phyloP scores from a whole-genome alignment of 805 yeast species.

The Teunomyces aglyptinius region DNA sequence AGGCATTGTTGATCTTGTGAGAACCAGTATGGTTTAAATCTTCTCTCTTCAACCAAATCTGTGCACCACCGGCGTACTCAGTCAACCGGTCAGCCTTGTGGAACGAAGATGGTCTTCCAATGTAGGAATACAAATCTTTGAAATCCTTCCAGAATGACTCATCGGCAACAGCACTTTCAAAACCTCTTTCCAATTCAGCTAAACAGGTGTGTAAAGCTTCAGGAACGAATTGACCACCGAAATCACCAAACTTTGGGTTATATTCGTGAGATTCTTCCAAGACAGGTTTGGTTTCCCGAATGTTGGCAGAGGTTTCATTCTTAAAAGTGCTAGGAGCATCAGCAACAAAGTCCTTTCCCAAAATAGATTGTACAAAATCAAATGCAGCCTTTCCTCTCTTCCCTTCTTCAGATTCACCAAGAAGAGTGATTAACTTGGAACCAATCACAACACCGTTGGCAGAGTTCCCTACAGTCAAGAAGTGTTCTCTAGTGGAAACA shows the following conservation, averaged over 20 bases:
- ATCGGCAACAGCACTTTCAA: slow-evolving; percentile 85
- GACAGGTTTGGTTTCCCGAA: slow-evolving; percentile 34
- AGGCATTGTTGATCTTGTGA: slow-evolving; percentile 81
- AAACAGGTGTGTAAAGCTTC: slow-evolving; percentile 92
- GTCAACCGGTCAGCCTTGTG: slow-evolving; percentile 89
- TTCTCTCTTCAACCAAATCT: slow-evolving; percentile 97
- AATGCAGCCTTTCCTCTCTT: slow-evolving; percentile 62
- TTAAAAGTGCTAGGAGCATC: slow-evolving; percentile 27
- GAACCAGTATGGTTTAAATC: slow-evolving; percentile 90
- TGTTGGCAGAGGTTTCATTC: slow-evolving; percentile 9
- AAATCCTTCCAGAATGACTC: slow-evolving; percentile 93
- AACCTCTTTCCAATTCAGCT: slow-evolving; percentile 83
- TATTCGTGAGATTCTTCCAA: slow-evolving; percentile 62
- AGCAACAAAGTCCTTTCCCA: slow-evolving; percentile 50
- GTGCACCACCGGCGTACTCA: slow-evolving; percentile 85
- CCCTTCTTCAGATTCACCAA: slow-evolving; percentile 63
- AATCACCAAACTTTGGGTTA: slow-evolving; percentile 83
- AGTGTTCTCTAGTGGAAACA: slow-evolving; percentile 91
- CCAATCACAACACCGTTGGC: slow-evolving; percentile 98
- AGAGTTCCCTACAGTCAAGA: slow-evolving; percentile 66
- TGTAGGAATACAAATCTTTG: slow-evolving; percentile 78
- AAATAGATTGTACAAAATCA: slow-evolving; percentile 64
- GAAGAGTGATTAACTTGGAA: slow-evolving; percentile 69
- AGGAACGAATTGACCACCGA: slow-evolving; percentile 99
- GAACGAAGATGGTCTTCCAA: slow-evolving; percentile 93